A percentile compares a stretch with the other conserved stretches of the same genome.
Evolutionary conservation across 2,329 filamentous ascomycete species (phyloP).

Genomic region (Aspergillus sp.): DNA sequence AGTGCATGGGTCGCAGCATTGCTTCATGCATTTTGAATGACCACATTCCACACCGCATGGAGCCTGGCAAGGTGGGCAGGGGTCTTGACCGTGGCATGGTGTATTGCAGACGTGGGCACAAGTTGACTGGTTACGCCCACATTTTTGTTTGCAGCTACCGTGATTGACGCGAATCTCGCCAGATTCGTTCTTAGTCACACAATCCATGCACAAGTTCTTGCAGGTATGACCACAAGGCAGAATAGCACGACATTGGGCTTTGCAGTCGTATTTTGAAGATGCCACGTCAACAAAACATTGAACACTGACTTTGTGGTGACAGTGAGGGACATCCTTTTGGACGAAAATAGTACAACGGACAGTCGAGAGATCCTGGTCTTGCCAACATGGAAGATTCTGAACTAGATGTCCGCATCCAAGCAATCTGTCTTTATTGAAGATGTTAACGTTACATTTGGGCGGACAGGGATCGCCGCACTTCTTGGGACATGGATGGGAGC

Average conservation of each 20-base stretch:
- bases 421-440: conserved; percentile 11
- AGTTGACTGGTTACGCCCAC: conserved; percentile 47
- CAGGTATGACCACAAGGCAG: conserved; percentile 59
- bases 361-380: conserved; percentile 38
- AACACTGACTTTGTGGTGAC: conserved; percentile 50
- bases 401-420: conserved; percentile 26
- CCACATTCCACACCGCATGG: conserved; percentile 54
- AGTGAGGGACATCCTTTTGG: conserved; percentile 47
- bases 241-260: conserved; percentile 38
- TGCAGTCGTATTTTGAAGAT: conserved; percentile 43
- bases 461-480: conserved; percentile 39
- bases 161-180: conserved; percentile 40
- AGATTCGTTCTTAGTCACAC: conserved; percentile 34
- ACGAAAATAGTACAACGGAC: conserved; percentile 50
- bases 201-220: conserved; percentile 45
- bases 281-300: conserved; percentile 48
- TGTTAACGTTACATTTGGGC: conserved; percentile 23
- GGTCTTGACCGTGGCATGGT: conserved; percentile 47
- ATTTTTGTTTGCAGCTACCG: conserved; percentile 36
- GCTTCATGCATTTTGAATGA: conserved; percentile 53
- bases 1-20: conserved; percentile 56
- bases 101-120: conserved; percentile 54
- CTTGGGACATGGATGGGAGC: conserved; percentile 38
- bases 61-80: conserved; percentile 23
- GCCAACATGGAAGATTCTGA: conserved; percentile 28